These are phyloP conservation scores for Nicotiana otophora DNA, from an alignment of 257 asterid genomes.

Conservation along the genomic window DNA sequence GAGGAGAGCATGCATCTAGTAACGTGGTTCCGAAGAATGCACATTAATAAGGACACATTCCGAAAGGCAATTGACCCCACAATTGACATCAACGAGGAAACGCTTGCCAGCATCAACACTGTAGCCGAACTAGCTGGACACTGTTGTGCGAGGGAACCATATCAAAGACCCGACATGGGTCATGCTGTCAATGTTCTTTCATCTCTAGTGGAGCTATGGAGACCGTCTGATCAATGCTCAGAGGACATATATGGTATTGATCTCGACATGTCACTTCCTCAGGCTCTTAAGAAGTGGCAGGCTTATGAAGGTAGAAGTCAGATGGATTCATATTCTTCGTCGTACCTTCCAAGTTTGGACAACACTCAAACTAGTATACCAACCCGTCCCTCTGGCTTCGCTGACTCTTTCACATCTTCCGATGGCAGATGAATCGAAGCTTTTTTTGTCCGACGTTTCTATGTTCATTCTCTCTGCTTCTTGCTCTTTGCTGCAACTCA, in stretches of 20 bases:
- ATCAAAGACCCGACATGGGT: conserved; percentile 92
- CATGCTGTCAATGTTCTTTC: conserved; percentile 88
- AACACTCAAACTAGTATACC: conserved; percentile 90
- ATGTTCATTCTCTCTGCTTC: conserved; percentile 15
- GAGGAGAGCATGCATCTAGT: conserved; percentile 97
- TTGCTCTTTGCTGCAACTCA: conserved; percentile 12
- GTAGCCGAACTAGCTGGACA: conserved; percentile 92
- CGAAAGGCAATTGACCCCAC: conserved; percentile 84
- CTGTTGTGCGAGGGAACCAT: conserved; percentile 87
- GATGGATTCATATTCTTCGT: conserved; percentile 63
- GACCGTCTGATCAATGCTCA: conserved; percentile 50
- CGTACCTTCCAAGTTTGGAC: conserved; percentile 72
- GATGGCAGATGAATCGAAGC: conserved; percentile 68
- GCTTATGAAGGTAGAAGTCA: conserved; percentile 65
- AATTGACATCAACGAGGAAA: conserved; percentile 58
- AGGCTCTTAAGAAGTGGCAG: conserved; percentile 89
- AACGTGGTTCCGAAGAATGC: conserved; percentile 88
- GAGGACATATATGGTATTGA: conserved; percentile 79
- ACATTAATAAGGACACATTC: conserved; percentile 73
- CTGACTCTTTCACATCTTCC: conserved; percentile 68
- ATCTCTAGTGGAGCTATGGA: conserved; percentile 86
- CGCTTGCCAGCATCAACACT: conserved; percentile 61
- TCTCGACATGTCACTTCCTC: conserved; percentile 89
- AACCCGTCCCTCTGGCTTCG: conserved; percentile 74
- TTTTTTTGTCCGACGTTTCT: neutral